Conservation (phyloP, 1,284 basidiomycete genomes). For the Agaricales sp. region DNA sequence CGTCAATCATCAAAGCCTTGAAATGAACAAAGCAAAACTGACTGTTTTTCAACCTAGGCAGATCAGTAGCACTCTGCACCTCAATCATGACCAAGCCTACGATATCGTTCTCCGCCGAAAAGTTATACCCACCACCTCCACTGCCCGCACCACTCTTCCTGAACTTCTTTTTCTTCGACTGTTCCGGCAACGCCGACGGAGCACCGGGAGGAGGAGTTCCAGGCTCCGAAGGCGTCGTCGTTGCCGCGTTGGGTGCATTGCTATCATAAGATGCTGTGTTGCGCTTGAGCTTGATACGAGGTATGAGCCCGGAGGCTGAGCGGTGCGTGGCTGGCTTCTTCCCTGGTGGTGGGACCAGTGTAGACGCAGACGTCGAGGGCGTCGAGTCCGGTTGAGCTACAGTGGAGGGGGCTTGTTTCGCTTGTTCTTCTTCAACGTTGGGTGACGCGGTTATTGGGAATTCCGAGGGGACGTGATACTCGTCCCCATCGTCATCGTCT, state of each 20-base stretch:
- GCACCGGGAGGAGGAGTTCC: neutral
- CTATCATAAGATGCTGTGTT: neutral
- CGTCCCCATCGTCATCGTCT: constrained; percentile 29
- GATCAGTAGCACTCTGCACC: constrained; percentile 61
- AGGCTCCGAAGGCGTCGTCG: neutral
- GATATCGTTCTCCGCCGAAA: constrained; percentile 66
- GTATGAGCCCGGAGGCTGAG: neutral
- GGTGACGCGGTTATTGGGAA: neutral
- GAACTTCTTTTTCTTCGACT: constrained; percentile 17
- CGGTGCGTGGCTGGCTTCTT: neutral
- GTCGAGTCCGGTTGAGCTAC: neutral
- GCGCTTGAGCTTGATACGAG: neutral
- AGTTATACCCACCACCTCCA: constrained; percentile 44
- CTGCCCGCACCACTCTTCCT: constrained; percentile 19
- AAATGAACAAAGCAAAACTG: constrained; percentile 20
- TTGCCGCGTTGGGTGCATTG: neutral
- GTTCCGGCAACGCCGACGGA: neutral
- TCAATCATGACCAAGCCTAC: constrained; percentile 90
- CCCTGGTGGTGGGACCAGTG: neutral
- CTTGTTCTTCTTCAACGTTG: constrained; percentile 9
- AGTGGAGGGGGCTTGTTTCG: constrained; percentile 12
- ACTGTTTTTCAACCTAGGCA: constrained; percentile 86
- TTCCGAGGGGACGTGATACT: constrained; percentile 21
- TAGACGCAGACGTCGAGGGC: neutral
- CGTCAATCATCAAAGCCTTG: constrained; percentile 4